Conservation (phyloP, 495 filamentous ascomycete genomes). For the Xylaria palmicola region DNA sequence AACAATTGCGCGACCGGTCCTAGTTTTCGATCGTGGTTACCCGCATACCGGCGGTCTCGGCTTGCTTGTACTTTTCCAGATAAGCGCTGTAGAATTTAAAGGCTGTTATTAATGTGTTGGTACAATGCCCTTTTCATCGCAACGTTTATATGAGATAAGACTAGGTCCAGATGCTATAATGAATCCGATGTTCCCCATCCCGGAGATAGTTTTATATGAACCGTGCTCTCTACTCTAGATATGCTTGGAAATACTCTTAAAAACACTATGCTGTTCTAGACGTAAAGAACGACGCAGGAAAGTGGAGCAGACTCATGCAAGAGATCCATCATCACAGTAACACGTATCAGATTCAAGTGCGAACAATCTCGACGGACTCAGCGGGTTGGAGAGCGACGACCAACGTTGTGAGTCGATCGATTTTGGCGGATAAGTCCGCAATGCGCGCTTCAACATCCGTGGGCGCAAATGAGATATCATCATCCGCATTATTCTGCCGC, state of each 20-base stretch:
- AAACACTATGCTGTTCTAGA: neutral
- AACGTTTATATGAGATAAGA: neutral
- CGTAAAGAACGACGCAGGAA: neutral
- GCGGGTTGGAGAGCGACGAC: constrained; percentile 39
- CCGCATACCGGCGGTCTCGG: constrained; percentile 3
- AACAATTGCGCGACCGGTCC: neutral
- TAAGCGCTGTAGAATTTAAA: neutral
- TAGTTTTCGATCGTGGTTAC: neutral
- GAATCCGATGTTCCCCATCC: neutral
- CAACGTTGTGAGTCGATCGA: constrained; percentile 46
- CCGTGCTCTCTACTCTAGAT: neutral
- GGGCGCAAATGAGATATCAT: constrained; percentile 29
- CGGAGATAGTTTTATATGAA: neutral
- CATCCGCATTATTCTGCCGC: constrained; percentile 16
- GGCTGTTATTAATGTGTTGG: no score
- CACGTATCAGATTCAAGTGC: constrained; percentile 3
- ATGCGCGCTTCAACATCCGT: constrained; percentile 44
- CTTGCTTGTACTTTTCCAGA: neutral
- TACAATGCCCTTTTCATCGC: neutral
- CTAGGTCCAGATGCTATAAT: neutral
- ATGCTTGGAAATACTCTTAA: neutral
- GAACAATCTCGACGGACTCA: constrained; percentile 15
- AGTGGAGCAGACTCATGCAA: neutral
- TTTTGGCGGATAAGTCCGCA: constrained; percentile 45
- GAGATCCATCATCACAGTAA: neutral